Conservation (phyloP, 441 rosid genomes). For the Populus trichocarpa region DNA sequence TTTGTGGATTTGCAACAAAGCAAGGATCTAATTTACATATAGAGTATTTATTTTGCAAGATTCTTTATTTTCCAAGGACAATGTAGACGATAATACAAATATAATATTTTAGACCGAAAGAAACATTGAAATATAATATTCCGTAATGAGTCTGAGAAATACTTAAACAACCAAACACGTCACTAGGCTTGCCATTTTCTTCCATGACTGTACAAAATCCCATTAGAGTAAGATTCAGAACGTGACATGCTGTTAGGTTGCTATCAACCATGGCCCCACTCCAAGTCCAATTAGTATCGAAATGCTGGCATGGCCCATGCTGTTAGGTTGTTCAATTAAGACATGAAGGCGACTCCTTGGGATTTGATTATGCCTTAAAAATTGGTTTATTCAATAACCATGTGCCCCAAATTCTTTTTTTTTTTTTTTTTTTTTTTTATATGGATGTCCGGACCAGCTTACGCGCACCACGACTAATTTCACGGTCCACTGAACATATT, state of each 20-base stretch:
- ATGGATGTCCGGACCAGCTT: too few relatives aligned
- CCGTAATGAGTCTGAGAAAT: too few relatives aligned
- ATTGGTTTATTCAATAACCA: slow-evolving; percentile 6
- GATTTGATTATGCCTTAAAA: slow-evolving; percentile 7
- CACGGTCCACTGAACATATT: too few relatives aligned
- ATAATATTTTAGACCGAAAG: too few relatives aligned
- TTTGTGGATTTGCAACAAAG: too few relatives aligned
- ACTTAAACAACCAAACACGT: not conserved
- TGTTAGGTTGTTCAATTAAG: not conserved
- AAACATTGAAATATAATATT: too few relatives aligned
- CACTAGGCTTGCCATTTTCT: not conserved
- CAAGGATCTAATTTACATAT: too few relatives aligned
- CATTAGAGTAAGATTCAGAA: not conserved
- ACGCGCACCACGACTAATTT: too few relatives aligned
- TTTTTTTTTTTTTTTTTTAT: too few relatives aligned
- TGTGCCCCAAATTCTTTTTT: not conserved
- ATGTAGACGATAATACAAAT: too few relatives aligned
- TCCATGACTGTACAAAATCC: not conserved
- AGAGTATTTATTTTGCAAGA: too few relatives aligned
- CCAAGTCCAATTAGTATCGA: not conserved
- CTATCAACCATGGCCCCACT: slow-evolving; percentile 15
- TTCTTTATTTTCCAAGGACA: too few relatives aligned
- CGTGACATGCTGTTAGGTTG: slow-evolving; percentile 10
- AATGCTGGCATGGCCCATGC: not conserved
- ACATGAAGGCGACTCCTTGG: slow-evolving; percentile 17